Conservation (phyloP, 2,329 filamentous ascomycete genomes). For the Chaetomiaceae sp. region DNA sequence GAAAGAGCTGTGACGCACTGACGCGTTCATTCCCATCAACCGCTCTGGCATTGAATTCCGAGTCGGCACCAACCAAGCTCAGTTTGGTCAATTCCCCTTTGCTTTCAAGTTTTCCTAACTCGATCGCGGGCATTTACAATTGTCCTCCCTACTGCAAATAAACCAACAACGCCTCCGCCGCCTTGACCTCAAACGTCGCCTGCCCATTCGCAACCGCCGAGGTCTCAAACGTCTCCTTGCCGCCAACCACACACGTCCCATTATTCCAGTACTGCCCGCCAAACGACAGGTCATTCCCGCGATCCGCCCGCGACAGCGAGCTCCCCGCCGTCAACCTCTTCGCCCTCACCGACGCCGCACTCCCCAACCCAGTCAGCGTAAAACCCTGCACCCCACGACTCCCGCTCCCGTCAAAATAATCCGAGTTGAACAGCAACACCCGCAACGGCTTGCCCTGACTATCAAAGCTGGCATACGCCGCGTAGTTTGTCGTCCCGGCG, state of each 20-base stretch:
- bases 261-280: conserved; percentile 45
- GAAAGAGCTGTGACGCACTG: no score
- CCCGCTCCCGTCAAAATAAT: conserved; percentile 36
- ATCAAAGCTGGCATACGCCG: conserved; percentile 44
- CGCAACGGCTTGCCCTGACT: conserved; percentile 34
- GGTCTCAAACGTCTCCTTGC: conserved; percentile 38
- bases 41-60: no score
- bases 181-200: conserved; percentile 39
- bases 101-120: no score
- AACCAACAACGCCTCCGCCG: conserved; percentile 46
- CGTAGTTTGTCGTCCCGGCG: conserved; percentile 38
- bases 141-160: conserved; percentile 39
- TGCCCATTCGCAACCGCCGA: conserved; percentile 33
- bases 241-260: conserved; percentile 41
- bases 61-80: no score
- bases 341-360: conserved; percentile 32
- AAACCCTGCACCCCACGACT: conserved; percentile 36
- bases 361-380: conserved; percentile 39
- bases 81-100: no score
- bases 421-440: conserved; percentile 44
- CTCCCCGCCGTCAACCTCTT: conserved; percentile 37
- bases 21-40: no score
- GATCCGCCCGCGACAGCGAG: conserved; percentile 38
- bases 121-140: no score
- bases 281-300: conserved; percentile 39